Evolutionary conservation across 805 yeast species (phyloP).

Genomic region (Saitoella complicata): DNA sequence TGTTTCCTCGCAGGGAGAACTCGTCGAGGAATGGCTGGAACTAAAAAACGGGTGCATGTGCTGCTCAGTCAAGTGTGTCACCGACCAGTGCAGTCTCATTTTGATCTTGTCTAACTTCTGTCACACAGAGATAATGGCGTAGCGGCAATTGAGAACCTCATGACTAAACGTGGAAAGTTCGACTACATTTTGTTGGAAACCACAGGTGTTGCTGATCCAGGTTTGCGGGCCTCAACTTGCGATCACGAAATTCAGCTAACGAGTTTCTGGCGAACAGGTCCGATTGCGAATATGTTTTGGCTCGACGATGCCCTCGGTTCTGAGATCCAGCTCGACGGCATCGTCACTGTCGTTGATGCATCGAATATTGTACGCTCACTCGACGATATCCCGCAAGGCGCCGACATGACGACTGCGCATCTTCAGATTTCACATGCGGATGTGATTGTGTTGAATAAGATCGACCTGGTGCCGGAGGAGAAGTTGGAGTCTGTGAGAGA

Average conservation of each 20-base stretch:
- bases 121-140: slow-evolving; percentile 59
- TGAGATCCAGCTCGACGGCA: slow-evolving; percentile 78
- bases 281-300: slow-evolving; percentile 96
- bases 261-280: too few species aligned
- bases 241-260: too few species aligned
- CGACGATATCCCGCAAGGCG: slow-evolving; percentile 35
- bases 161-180: slow-evolving; percentile 53
- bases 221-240: too few species aligned
- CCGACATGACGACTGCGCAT: slow-evolving; percentile 21
- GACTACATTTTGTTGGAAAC: slow-evolving; percentile 91
- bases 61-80: slow-evolving; percentile 60
- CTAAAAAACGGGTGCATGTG: slow-evolving; percentile 93
- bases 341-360: slow-evolving; percentile 69
- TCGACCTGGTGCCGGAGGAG: slow-evolving; percentile 34
- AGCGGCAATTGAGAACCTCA: slow-evolving; percentile 75
- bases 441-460: slow-evolving; percentile 59
- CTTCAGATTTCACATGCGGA: slow-evolving; percentile 80
- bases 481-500: slow-evolving; percentile 15
- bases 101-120: neutral
- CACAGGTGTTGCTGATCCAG: slow-evolving; percentile 95
- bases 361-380: slow-evolving; percentile 44
- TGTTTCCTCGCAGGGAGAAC: slow-evolving; percentile 35
- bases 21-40: slow-evolving; percentile 88
- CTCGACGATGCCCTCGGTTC: slow-evolving; percentile 76
- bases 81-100: neutral